Evolutionary conservation across 306 rosid genomes (phyloP), one percentile per base, ranked within the genome.

Genomic region (Citrullus mucosospermus): DNA sequence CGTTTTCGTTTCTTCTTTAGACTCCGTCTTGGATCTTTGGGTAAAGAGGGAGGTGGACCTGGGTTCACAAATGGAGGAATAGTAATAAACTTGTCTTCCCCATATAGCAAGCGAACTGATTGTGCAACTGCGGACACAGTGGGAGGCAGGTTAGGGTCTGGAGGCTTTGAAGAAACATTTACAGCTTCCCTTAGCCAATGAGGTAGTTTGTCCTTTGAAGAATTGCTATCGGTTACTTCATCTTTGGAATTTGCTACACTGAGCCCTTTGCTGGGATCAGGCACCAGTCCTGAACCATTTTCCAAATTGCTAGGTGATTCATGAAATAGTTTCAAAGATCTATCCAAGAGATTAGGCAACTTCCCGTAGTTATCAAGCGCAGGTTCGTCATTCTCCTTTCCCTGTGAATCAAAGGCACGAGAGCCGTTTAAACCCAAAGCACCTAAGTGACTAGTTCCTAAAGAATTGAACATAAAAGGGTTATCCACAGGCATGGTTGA

Each of bases 151-250:
- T 96, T 88, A 72, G 91, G 89, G 59, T 85, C 96, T 71, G 93
- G 89, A 34, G 80, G 88, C 83, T 90, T 96, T 59, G 86, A 83
- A 38, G 98, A 93, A 77, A 88, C 83, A 71, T 82, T 85, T 69
- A 96, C 99, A 41, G 96, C 99, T 86, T 96, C 88, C n/a, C 98
- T 90, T 79, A 96, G 88, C 99, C 99, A 96, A 81, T 96, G 99
- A 50, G 99, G 99, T 81, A 96, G 91, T 83, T 86, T 92, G 87
- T 88, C 93, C 87, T 86, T 93, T 41, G 97, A 84, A 78, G 88
- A 81, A 83, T 89, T 86, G 78, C 87, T 85, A 69, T 93, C 97
- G 38, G 89, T 85, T 79, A 65, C 79, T 77, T 87, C 92, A 32
- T 85, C 93, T 85, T 85, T 89, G 7, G 81, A 57, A 53, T 60